A percentile compares a stretch with the other conserved stretches of the same genome.
Conservation (phyloP, 768 basidiomycete species). For the Tephrocybe sp. region DNA sequence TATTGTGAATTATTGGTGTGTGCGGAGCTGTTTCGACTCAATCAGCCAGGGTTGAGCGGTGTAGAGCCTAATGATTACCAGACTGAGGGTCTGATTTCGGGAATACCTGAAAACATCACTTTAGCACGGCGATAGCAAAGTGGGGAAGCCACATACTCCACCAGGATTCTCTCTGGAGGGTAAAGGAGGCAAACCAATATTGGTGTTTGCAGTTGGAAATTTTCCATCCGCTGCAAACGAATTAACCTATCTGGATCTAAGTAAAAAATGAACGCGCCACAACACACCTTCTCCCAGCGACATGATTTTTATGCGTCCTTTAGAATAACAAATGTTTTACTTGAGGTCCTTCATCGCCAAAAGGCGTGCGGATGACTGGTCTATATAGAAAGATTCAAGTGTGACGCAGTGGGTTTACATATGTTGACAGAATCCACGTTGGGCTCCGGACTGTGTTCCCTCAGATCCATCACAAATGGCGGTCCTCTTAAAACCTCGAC, state of each 20-base stretch:
- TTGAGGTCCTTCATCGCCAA: background rate
- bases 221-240: slow-evolving; percentile 31
- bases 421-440: slow-evolving; percentile 12
- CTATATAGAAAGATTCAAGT: slow-evolving; percentile 1
- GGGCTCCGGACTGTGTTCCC: no score
- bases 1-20: slow-evolving; percentile 19
- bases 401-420: slow-evolving; percentile 15
- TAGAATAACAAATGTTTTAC: background rate
- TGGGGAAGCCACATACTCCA: slow-evolving; percentile 24
- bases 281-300: slow-evolving; percentile 26
- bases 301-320: slow-evolving; percentile 10
- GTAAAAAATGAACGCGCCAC: background rate
- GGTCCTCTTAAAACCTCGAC: no score
- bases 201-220: slow-evolving; percentile 32
- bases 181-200: slow-evolving; percentile 36
- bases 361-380: background rate
- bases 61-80: slow-evolving; percentile 21
- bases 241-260: background rate
- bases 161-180: slow-evolving; percentile 46
- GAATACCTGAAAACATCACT: slow-evolving; percentile 34
- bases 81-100: slow-evolving; percentile 40
- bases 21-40: slow-evolving; percentile 13
- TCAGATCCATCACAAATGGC: background rate
- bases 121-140: background rate
- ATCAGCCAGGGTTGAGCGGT: background rate